phyloP scores from a whole-genome alignment of 164 flowering plant species.

The Tetrastigma voinierianum region DNA sequence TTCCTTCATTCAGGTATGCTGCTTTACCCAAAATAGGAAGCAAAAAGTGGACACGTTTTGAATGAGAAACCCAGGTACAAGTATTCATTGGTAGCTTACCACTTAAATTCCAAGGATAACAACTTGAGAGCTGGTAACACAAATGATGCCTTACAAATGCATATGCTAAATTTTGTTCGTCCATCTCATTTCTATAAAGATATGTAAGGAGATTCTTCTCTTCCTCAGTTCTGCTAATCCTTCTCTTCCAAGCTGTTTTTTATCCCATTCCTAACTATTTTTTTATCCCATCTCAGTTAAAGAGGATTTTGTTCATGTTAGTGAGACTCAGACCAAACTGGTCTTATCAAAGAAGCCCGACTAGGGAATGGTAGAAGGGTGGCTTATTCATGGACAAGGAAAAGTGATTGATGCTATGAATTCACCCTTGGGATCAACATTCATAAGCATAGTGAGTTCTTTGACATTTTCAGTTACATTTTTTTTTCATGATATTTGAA shows the following conservation, averaged over 20 bases:
- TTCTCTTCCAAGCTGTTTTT: neutral
- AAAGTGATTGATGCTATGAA: conserved; percentile 2
- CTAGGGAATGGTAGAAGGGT: conserved; percentile 13
- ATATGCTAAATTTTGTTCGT: too few species aligned
- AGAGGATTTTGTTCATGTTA: neutral
- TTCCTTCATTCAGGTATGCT: conserved; percentile 23
- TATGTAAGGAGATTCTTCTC: conserved; percentile 5
- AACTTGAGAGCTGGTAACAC: too few species aligned
- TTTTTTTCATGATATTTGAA: neutral
- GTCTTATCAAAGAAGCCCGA: conserved; percentile 12
- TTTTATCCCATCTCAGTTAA: conserved; percentile 2
- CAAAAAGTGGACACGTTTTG: conserved; percentile 8
- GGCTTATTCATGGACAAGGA: conserved; percentile 10
- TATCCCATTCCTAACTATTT: neutral
- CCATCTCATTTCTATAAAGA: conserved; percentile 7
- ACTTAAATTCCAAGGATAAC: too few species aligned
- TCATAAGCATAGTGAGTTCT: conserved; percentile 20
- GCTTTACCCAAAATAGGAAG: conserved; percentile 11
- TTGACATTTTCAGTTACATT: neutral
- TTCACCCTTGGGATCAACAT: conserved; percentile 1
- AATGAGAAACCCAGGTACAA: neutral
- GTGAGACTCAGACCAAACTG: conserved; percentile 10
- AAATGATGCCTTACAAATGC: too few species aligned
- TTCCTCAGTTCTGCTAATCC: neutral
- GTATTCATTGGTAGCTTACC: neutral